These are phyloP conservation scores for Apocynum venetum DNA, from an alignment of 257 asterid genomes.

Conservation along the genomic window DNA sequence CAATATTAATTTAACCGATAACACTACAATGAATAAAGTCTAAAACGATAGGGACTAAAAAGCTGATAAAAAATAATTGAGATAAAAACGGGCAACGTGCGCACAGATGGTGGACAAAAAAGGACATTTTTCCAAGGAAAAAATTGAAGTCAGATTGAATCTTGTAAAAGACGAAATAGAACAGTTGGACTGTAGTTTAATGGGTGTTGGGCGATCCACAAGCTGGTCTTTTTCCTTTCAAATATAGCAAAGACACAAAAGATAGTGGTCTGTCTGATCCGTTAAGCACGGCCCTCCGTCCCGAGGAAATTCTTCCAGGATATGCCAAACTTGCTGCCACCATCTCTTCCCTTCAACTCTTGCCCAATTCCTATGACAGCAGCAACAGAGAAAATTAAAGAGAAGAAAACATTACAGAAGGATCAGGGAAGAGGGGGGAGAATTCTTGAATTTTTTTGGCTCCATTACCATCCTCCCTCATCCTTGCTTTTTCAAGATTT, in stretches of 20 bases:
- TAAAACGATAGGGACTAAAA: too few species aligned
- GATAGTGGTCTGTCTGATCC: constrained; percentile 9
- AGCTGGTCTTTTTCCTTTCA: not conserved
- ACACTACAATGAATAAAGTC: too few species aligned
- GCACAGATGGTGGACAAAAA: too few species aligned
- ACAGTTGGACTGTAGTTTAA: not conserved
- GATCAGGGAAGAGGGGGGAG: constrained; percentile 9
- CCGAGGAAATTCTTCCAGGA: constrained; percentile 2
- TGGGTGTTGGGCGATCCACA: not conserved
- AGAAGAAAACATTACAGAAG: not conserved
- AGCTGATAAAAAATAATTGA: too few species aligned
- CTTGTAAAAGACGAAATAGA: not conserved
- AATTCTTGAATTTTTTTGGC: not conserved
- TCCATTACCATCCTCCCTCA: not conserved
- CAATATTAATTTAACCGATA: too few species aligned
- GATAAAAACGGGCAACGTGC: too few species aligned
- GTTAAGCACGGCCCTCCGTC: constrained; percentile 24
- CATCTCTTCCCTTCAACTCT: constrained; percentile 4
- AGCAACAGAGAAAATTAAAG: not conserved
- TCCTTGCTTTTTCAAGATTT: constrained; percentile 12
- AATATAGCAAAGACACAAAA: not conserved
- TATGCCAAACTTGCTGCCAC: constrained; percentile 5
- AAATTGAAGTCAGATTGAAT: too few species aligned
- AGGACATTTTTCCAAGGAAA: too few species aligned
- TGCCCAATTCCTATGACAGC: not conserved